Evolutionary conservation across 768 basidiomycete genomes (phyloP).

Genomic region (Mycena galericulata): DNA sequence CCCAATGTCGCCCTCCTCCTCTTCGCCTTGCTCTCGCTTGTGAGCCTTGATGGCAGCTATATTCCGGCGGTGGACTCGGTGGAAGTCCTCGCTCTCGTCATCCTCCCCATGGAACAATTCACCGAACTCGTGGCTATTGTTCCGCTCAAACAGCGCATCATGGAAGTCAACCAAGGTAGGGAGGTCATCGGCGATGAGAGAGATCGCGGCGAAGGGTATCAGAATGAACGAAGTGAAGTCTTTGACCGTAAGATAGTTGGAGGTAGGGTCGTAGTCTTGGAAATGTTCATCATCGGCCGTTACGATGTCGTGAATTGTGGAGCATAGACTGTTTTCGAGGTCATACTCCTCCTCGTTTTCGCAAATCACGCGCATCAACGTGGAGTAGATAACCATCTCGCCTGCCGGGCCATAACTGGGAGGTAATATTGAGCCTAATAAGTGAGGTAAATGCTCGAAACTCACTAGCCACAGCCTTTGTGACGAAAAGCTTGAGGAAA

Average conservation of each 20-base stretch:
- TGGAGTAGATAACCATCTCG: neutral
- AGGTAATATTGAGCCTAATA: neutral
- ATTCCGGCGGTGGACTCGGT: too few relatives aligned
- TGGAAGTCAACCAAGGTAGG: too few relatives aligned
- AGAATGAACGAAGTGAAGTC: neutral
- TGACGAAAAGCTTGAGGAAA: neutral
- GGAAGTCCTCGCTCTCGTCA: too few relatives aligned
- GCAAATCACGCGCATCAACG: neutral
- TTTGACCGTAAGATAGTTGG: neutral
- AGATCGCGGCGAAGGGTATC: neutral
- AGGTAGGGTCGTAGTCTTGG: neutral
- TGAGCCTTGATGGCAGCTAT: too few relatives aligned
- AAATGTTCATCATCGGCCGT: neutral
- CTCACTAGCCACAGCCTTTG: neutral
- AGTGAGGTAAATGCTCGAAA: neutral
- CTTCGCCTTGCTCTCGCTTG: too few relatives aligned
- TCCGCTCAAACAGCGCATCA: too few relatives aligned
- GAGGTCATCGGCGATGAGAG: neutral
- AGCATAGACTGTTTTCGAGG: neutral
- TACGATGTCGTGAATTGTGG: neutral
- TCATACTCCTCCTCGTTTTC: neutral
- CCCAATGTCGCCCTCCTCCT: too few relatives aligned
- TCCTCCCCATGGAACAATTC: too few relatives aligned
- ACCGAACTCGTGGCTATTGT: too few relatives aligned
- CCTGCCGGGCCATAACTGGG: slow-evolving; percentile 1